phyloP scores from a whole-genome alignment of 208 protist genomes.

The Tetramitus jugosus region DNA sequence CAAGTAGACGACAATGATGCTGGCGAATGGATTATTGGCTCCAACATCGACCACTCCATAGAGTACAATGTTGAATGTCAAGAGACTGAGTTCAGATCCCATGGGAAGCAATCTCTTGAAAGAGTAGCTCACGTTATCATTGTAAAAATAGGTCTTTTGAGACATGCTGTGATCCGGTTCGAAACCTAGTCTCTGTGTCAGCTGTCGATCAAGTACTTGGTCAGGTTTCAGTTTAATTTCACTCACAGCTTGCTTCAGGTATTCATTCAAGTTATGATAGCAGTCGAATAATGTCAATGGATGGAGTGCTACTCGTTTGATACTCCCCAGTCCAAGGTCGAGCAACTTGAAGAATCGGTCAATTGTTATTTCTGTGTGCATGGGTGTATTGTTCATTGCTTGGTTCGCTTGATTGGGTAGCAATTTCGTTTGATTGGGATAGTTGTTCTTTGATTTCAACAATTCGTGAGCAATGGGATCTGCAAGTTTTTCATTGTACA shows the following conservation, averaged over 20 bases:
- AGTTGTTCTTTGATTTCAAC: neutral
- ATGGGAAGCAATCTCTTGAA: neutral
- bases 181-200: neutral
- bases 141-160: neutral
- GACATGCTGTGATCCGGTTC: neutral
- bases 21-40: neutral
- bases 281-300: neutral
- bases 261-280: constrained; percentile 4
- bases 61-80: neutral
- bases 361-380: neutral
- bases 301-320: neutral
- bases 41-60: neutral
- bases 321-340: neutral
- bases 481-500: neutral
- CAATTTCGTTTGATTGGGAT: neutral
- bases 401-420: neutral
- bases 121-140: constrained; percentile 4
- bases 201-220: neutral
- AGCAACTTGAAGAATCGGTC: neutral
- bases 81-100: constrained; percentile 1
- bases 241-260: neutral
- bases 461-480: neutral
- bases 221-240: constrained; percentile 7
- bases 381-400: neutral
- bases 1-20: neutral